Percentiles rank a stretch among this genome's conserved stretches.
Evolutionary conservation across 164 flowering plant species (phyloP).

Genomic region (Pachysandra terminalis): DNA sequence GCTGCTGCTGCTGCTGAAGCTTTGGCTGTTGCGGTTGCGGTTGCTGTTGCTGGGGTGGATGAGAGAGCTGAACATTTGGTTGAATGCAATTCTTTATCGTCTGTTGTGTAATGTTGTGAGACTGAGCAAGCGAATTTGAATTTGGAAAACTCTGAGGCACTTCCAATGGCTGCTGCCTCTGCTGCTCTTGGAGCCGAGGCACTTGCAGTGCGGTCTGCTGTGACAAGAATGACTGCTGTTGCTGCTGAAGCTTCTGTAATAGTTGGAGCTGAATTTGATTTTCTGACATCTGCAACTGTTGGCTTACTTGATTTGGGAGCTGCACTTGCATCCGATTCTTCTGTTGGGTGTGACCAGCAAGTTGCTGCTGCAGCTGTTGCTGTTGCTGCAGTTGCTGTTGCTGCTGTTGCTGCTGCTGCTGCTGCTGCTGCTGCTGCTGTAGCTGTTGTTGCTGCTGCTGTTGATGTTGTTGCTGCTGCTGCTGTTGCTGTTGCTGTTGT

Average conservation of each 20-base stretch:
- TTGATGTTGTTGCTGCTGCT: too few relatives aligned
- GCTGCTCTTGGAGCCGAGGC: slow-evolving; percentile 57
- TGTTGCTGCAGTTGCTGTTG: slow-evolving; percentile 29
- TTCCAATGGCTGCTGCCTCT: slow-evolving; percentile 58
- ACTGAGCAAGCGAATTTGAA: slow-evolving; percentile 42
- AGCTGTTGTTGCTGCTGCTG: too few relatives aligned
- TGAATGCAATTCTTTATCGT: slow-evolving; percentile 39
- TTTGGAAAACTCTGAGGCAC: slow-evolving; percentile 54
- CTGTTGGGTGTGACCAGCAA: slow-evolving; percentile 39
- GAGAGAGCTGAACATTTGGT: slow-evolving; percentile 39
- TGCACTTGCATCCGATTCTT: slow-evolving; percentile 38
- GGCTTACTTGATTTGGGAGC: slow-evolving; percentile 45
- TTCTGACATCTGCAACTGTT: slow-evolving; percentile 55
- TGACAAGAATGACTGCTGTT: slow-evolving; percentile 52
- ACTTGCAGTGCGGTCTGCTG: slow-evolving; percentile 58
- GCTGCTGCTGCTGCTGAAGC: slow-evolving; percentile 54
- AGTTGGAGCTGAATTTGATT: slow-evolving; percentile 70
- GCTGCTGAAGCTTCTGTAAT: slow-evolving; percentile 78
- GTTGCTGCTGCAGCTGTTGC: slow-evolving; percentile 32
- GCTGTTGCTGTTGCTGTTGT: too few relatives aligned
- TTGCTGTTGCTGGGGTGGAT: slow-evolving; percentile 38
- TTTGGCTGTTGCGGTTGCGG: too few relatives aligned
- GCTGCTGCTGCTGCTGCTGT: slow-evolving; percentile 10
- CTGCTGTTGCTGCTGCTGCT: slow-evolving; percentile 21
- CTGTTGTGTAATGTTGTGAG: slow-evolving; percentile 44